phyloP scores from a whole-genome alignment of 768 basidiomycete genomes.

The Amanita exitialis region DNA sequence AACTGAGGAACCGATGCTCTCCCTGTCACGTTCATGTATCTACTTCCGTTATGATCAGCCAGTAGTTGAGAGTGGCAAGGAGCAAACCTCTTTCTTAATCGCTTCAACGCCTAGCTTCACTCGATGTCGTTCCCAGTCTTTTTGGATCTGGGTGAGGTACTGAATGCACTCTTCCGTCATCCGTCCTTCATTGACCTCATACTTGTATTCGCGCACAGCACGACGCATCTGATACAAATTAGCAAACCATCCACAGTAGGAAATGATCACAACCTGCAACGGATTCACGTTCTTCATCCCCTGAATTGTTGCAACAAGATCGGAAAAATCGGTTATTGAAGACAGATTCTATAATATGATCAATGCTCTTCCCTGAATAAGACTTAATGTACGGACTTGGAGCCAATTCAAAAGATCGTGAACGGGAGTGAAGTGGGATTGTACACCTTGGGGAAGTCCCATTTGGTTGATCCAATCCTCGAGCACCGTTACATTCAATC shows the following conservation, averaged over 20 bases:
- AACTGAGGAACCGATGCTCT: conserved; percentile 42
- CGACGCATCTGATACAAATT: conserved; percentile 63
- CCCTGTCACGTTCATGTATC: conserved; percentile 63
- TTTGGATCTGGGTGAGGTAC: conserved; percentile 90
- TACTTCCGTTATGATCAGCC: conserved; percentile 17
- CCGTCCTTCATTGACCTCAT: conserved; percentile 83
- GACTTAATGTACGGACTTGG: conserved; percentile 38
- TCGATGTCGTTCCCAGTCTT: conserved; percentile 93
- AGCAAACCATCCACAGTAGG: neutral
- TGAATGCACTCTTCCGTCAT: conserved; percentile 96
- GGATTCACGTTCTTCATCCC: conserved; percentile 83
- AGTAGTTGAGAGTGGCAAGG: neutral
- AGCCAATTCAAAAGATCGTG: conserved; percentile 81
- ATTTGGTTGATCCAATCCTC: conserved; percentile 89
- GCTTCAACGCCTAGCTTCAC: conserved; percentile 82
- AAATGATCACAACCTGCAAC: conserved; percentile 49
- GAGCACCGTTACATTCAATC: conserved; percentile 72
- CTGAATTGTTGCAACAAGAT: conserved; percentile 85
- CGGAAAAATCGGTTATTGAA: conserved; percentile 79
- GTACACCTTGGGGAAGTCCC: conserved; percentile 71
- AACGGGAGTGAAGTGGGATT: conserved; percentile 75
- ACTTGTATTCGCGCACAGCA: conserved; percentile 87
- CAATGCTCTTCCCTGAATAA: neutral
- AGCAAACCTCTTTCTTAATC: conserved; percentile 66
- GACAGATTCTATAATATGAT: conserved; percentile 55